Evolutionary conservation across 2,329 filamentous ascomycete species (phyloP), one percentile per base, ranked within the genome.

Genomic region (Colletotrichum eleusines): DNA sequence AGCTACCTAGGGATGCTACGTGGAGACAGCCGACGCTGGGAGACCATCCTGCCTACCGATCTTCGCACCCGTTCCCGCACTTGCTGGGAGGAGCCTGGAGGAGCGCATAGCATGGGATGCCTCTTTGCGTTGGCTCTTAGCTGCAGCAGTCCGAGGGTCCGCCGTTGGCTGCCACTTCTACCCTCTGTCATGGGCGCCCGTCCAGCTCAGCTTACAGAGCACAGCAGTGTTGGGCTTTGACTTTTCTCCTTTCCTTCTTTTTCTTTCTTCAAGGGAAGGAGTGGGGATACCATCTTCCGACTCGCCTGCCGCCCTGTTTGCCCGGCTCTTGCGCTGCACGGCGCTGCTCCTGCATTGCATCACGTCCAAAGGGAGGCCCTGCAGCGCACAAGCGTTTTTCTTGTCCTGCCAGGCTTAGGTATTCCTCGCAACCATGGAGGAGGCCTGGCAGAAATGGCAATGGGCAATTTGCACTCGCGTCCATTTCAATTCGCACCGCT

Each of bases 271-370:
- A 63, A 48, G 38, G n/a, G n/a, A 23, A 23, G 31, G 3, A 12
- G 42, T 46, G 42, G 42, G 33, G 68, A 26, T 6, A 51, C 63
- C 31, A 44, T 38, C 33, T 62, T 68, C 68, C 44, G 44, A 63
- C 58, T 58, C 53, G 64, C 18, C 58, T 53, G 31, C 31, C 31
- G 58, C 58, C 58, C 44, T 63, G 64, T 68, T 68, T 59, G 68
- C 26, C 57, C 64, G 64, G 68, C 68, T 71, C 40, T 68, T 68
- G 64, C 51, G 64, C 51, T 58, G 64, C 51, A 54, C 53, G 51
- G 58, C 64, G 64, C 42, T 58, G 63, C 51, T 58, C 53, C 58
- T 71, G 64, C 68, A 54, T 68, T 68, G 58, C 46, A 71, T 71
- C 42, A 62, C 68, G 61, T 40, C 44, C 57, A 51, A 61, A n/a